Evolutionary conservation across 2,329 filamentous ascomycete genomes (phyloP), one percentile per base, ranked within the genome.

Genomic region (Ceratocystis colombiana): DNA sequence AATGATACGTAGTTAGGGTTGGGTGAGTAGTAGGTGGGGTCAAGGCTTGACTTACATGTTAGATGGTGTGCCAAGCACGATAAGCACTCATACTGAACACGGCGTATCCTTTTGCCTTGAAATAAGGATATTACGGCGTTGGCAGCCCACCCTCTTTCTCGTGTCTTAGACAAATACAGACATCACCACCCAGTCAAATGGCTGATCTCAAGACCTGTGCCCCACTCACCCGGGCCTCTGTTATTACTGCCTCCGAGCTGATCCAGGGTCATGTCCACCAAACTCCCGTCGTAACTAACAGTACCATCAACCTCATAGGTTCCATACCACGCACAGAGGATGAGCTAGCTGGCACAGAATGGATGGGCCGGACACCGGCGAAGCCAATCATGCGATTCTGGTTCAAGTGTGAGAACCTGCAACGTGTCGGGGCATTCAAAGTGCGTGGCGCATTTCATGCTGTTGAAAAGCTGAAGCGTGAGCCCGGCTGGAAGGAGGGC

Each of bases 381-480:
- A 77, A 74, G 3, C 90, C 90, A 0, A 83, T 77, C 62, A 77
- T 96, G 48, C 80, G 84, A 12, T 80, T 97, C 64, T 94, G 89
- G 79, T 96, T 97, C 83, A 97, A 97, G 78, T 95, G 90, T 75
- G 93, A 97, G 79, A 96, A 96, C 75, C 79, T 90, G 67, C 94
- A 97, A 78, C 85, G 86, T 66, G 85, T 95, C 65, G 94, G 93
- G 64, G 93, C 93, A 0, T 97, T 97, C 79, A 97, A 97, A 77
- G 88, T 86, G 17, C 80, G 93, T 5, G 94, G 93, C 4, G 93
- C 92, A 0, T 96, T 96, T 71, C 90, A 96, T 75, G 91, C 92
- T 0, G 73, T 96, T 46, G 81, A 85, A 71, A 77, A 88, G 66
- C 76, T 96, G 72, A 84, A 87, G 73, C 75, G 74, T 69, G 82